Evolutionary conservation across 2,329 filamentous ascomycete species (phyloP).

Genomic region (Penicillium rolfsii): DNA sequence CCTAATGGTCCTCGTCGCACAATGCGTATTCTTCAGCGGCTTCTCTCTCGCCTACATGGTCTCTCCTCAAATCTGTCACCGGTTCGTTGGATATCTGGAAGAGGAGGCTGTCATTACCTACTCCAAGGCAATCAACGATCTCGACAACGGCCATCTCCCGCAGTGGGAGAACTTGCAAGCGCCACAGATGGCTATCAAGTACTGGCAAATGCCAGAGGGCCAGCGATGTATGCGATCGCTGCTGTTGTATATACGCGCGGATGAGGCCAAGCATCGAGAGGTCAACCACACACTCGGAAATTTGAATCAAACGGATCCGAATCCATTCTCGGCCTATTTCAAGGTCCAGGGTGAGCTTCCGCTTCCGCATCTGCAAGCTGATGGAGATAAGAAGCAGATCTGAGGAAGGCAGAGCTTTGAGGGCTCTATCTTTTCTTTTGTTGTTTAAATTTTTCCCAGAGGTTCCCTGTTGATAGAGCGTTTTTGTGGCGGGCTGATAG

Average conservation of each 20-base stretch:
- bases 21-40: conserved; percentile 95
- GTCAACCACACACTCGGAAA: conserved; percentile 96
- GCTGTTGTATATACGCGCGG: conserved; percentile 82
- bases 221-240: conserved; percentile 81
- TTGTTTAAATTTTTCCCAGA: background rate
- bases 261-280: conserved; percentile 86
- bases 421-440: background rate
- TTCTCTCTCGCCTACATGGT: conserved; percentile 88
- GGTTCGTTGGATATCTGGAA: conserved; percentile 95
- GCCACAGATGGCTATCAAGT: conserved; percentile 85
- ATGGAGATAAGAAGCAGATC: background rate
- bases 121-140: conserved; percentile 81
- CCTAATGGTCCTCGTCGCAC: conserved; percentile 84
- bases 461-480: background rate
- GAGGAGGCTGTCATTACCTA: conserved; percentile 98
- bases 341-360: background rate
- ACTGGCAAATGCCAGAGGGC: conserved; percentile 92
- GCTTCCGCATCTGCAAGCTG: background rate
- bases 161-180: conserved; percentile 78
- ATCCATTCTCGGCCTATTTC: conserved; percentile 57
- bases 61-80: conserved; percentile 83
- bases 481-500: background rate
- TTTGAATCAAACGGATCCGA: conserved; percentile 85
- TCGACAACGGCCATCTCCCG: conserved; percentile 79
- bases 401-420: background rate